Conservation (phyloP, 2,329 filamentous ascomycete genomes). For the Neurospora sp. region DNA sequence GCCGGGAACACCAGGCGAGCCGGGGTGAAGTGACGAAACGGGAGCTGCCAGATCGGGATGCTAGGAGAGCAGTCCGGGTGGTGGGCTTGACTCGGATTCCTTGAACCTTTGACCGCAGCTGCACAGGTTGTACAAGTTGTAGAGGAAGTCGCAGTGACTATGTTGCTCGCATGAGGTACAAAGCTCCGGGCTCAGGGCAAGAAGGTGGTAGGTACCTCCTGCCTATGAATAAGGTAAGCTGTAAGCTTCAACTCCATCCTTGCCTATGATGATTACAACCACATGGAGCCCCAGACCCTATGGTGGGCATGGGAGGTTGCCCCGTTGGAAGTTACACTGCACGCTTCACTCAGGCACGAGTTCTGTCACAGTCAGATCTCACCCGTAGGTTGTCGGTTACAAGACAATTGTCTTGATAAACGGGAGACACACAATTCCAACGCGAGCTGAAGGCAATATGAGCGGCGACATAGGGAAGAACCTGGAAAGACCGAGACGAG, state of each 20-base stretch:
- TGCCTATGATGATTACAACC: not conserved
- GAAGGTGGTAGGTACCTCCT: not conserved
- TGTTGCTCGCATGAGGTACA: not conserved
- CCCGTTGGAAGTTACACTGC: not conserved
- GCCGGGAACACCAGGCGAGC: constrained; percentile 3
- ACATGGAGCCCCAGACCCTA: not conserved
- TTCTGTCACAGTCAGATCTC: not conserved
- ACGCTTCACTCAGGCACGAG: not conserved
- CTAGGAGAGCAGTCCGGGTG: not conserved
- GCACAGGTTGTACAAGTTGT: not conserved
- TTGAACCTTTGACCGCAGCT: not conserved
- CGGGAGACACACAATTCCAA: not conserved
- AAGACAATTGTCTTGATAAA: not conserved
- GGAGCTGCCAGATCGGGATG: constrained; percentile 14
- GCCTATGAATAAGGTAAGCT: not conserved
- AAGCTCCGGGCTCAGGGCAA: not conserved
- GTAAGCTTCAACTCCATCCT: not conserved
- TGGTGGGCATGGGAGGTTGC: not conserved
- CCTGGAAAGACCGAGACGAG: not conserved
- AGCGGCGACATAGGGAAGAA: not conserved
- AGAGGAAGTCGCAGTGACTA: not conserved
- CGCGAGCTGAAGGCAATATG: not conserved
- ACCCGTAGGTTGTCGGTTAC: not conserved
- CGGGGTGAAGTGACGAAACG: constrained; percentile 15
- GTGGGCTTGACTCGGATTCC: not conserved